Conservation (phyloP, 176 grass and related monocot genomes). For the Pontederia paniculata region DNA sequence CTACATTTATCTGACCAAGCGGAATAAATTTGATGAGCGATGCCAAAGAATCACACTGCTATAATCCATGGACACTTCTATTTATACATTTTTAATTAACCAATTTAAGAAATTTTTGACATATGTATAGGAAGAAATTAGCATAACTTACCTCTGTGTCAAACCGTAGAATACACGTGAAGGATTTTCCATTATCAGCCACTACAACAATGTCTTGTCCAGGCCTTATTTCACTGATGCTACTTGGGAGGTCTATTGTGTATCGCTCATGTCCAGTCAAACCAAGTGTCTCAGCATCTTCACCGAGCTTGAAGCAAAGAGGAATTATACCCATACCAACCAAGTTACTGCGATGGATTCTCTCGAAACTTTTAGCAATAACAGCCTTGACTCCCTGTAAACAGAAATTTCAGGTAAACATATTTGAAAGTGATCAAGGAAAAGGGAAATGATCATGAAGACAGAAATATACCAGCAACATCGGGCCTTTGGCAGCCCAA, state of each 20-base stretch:
- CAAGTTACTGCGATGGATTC: conserved; percentile 94
- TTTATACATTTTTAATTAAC: too few species aligned
- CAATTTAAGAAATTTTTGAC: too few species aligned
- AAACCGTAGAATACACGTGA: conserved; percentile 53
- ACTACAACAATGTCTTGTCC: conserved; percentile 76
- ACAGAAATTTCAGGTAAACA: not conserved
- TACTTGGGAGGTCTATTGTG: conserved; percentile 57
- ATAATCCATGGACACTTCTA: too few species aligned
- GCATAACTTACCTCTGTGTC: conserved; percentile 73
- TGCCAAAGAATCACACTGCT: too few species aligned
- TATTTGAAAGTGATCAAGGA: not conserved
- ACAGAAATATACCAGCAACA: conserved; percentile 64
- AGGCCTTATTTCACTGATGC: conserved; percentile 62
- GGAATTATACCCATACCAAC: conserved; percentile 97
- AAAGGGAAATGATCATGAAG: conserved; percentile 6
- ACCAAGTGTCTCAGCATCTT: conserved; percentile 78
- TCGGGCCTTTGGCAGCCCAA: conserved; percentile 96
- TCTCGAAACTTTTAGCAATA: conserved; percentile 94
- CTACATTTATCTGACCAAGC: too few species aligned
- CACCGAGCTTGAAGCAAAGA: conserved; percentile 70
- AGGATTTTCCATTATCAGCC: conserved; percentile 60
- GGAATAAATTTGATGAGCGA: too few species aligned
- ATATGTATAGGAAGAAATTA: not conserved
- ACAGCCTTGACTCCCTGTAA: conserved; percentile 88
- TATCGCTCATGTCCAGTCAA: conserved; percentile 84